phyloP scores from a whole-genome alignment of 2,329 filamentous ascomycete genomes.

The Chaetomiaceae sp. region DNA sequence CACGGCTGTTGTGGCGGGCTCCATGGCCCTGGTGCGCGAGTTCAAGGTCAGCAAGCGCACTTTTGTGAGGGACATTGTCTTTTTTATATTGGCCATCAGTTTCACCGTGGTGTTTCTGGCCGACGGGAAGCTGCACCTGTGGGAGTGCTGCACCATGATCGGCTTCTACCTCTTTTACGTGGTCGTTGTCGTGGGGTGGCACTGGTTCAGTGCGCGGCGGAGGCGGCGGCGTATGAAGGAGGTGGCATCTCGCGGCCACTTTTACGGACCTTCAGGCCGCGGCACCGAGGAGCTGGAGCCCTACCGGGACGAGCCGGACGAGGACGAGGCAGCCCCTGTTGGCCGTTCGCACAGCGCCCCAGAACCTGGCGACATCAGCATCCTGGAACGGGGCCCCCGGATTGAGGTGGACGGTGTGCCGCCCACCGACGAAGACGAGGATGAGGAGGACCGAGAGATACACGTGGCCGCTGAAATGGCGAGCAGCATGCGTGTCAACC shows the following conservation, averaged over 20 bases:
- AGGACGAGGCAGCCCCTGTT: constrained; percentile 43
- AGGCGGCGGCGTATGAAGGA: constrained; percentile 60
- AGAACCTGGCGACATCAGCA: constrained; percentile 37
- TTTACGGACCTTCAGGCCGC: constrained; percentile 53
- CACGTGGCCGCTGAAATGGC: constrained; percentile 77
- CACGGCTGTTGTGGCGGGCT: constrained; percentile 90
- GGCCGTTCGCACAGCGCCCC: constrained; percentile 27
- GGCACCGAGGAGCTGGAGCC: constrained; percentile 53
- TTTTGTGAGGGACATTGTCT: constrained; percentile 86
- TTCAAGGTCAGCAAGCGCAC: constrained; percentile 87
- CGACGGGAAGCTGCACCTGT: constrained; percentile 77
- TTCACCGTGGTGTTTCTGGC: constrained; percentile 86
- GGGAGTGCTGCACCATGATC: constrained; percentile 91
- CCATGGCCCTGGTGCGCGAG: constrained; percentile 94
- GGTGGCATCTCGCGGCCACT: constrained; percentile 69
- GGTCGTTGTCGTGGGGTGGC: constrained; percentile 80
- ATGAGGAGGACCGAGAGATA: constrained; percentile 51
- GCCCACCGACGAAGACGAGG: constrained; percentile 26
- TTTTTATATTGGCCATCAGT: constrained; percentile 80
- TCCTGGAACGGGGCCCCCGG: constrained; percentile 42
- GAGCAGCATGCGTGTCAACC: constrained; percentile 85
- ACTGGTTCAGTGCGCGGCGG: constrained; percentile 72
- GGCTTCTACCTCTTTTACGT: constrained; percentile 90
- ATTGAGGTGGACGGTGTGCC: constrained; percentile 42
- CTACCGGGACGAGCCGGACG: constrained; percentile 62